Percentiles rank a stretch among this genome's conserved stretches.
phyloP scores from a whole-genome alignment of 176 grass and related monocot species.

The Dactylis glomerata region DNA sequence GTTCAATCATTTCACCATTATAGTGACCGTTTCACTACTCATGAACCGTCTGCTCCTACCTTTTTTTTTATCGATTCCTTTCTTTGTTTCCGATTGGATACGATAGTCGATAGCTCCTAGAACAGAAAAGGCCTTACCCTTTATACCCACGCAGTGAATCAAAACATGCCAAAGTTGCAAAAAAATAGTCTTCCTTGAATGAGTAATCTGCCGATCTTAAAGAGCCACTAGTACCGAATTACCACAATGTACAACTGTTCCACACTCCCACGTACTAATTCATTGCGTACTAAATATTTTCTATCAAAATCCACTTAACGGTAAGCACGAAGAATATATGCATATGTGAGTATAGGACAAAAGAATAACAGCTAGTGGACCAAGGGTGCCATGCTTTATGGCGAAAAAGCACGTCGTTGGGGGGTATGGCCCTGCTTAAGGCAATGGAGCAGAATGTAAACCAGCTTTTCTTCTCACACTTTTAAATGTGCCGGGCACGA shows the following conservation, averaged over 20 bases:
- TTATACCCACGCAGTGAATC: background rate
- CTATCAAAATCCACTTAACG: background rate
- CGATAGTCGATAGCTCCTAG: background rate
- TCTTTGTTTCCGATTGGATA: background rate
- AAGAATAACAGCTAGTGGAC: slow-evolving; percentile 24
- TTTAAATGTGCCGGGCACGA: background rate
- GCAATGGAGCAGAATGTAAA: slow-evolving; percentile 8
- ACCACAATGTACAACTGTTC: background rate
- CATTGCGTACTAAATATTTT: too few relatives aligned
- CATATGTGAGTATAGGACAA: background rate
- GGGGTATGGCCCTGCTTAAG: slow-evolving; percentile 1
- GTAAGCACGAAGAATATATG: background rate
- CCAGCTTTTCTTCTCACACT: background rate
- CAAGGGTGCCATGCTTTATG: background rate
- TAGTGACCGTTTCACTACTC: background rate
- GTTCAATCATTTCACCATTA: slow-evolving; percentile 3
- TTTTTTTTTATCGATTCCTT: background rate
- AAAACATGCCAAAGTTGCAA: background rate
- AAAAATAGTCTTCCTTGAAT: background rate
- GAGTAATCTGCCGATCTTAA: background rate
- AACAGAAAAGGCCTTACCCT: background rate
- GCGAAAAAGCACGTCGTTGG: background rate
- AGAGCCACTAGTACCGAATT: background rate
- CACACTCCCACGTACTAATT: too few relatives aligned
- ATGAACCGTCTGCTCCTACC: background rate